These are phyloP conservation scores for Calonectria hongkongensis DNA, from an alignment of 2,329 filamentous ascomycete species.

Conservation along the genomic window DNA sequence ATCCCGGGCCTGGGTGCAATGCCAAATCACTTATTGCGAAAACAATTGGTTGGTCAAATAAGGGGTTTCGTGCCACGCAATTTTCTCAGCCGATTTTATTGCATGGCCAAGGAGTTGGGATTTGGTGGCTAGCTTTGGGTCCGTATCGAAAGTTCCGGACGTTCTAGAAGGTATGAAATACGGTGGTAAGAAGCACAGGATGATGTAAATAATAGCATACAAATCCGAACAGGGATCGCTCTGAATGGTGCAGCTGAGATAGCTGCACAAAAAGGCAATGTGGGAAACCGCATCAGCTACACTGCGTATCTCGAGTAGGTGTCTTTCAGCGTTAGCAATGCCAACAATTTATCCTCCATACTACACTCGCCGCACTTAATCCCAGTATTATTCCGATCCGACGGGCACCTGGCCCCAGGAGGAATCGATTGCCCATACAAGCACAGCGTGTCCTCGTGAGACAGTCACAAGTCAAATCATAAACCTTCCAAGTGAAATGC, in stretches of 20 bases:
- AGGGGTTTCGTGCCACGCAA: not conserved
- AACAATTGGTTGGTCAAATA: too few species aligned
- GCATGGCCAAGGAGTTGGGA: conserved; percentile 8
- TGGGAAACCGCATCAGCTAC: too few species aligned
- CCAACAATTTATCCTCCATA: not conserved
- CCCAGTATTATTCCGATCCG: not conserved
- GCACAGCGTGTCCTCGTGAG: not conserved
- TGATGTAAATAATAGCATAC: not conserved
- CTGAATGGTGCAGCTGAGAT: not conserved
- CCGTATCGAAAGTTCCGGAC: not conserved
- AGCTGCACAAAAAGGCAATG: not conserved
- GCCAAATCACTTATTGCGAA: not conserved
- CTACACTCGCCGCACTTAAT: not conserved
- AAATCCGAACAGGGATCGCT: not conserved
- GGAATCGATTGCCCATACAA: not conserved
- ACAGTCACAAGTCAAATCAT: not conserved
- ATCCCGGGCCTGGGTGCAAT: conserved; percentile 13
- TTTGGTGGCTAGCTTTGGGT: conserved; percentile 8
- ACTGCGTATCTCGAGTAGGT: not conserved
- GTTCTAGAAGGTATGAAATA: conserved; percentile 30
- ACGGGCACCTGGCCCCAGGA: not conserved
- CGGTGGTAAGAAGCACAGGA: not conserved
- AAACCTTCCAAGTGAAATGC: too few species aligned
- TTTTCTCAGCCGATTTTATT: not conserved
- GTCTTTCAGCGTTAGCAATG: not conserved